Percentiles rank a stretch among this genome's conserved stretches.
Conservation (phyloP, 371 early-diverging fungal species). For the Apophysomyces ossiformis region DNA sequence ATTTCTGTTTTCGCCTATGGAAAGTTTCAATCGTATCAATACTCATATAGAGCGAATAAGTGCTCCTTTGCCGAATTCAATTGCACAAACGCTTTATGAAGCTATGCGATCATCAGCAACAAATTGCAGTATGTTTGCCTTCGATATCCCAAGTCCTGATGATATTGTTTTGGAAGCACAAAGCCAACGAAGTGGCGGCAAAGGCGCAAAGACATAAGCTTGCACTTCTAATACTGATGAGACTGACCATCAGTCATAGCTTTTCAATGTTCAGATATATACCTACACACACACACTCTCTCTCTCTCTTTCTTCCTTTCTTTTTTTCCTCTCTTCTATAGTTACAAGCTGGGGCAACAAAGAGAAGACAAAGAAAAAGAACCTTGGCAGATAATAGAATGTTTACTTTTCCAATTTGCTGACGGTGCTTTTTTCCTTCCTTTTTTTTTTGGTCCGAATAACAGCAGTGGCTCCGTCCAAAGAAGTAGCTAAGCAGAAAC, state of each 20-base stretch:
- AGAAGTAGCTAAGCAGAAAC: constrained; percentile 9
- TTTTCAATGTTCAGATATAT: constrained; percentile 7
- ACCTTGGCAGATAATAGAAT: not conserved
- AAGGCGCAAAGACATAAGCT: not conserved
- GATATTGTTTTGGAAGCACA: constrained; percentile 75
- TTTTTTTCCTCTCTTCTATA: not conserved
- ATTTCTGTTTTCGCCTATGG: constrained; percentile 41
- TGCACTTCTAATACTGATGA: too few species aligned
- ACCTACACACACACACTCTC: not conserved
- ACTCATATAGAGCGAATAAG: constrained; percentile 8
- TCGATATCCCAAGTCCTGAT: constrained; percentile 85
- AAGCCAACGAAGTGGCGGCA: constrained; percentile 40
- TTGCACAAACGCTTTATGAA: constrained; percentile 34
- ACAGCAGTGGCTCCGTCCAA: constrained; percentile 1
- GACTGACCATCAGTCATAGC: not conserved
- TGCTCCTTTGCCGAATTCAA: constrained; percentile 15
- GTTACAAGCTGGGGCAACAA: constrained; percentile 17
- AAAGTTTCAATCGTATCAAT: constrained; percentile 9
- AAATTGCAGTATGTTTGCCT: constrained; percentile 57
- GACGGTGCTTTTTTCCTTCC: not conserved
- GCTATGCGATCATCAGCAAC: constrained; percentile 26
- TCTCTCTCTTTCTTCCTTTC: too few species aligned
- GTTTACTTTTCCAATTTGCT: not conserved
- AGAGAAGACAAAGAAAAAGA: constrained; percentile 8
- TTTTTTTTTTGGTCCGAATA: constrained; percentile 4